Evolutionary conservation across 495 filamentous ascomycete species (phyloP), one percentile per base, ranked within the genome.

Genomic region (Xylaria scruposa): DNA sequence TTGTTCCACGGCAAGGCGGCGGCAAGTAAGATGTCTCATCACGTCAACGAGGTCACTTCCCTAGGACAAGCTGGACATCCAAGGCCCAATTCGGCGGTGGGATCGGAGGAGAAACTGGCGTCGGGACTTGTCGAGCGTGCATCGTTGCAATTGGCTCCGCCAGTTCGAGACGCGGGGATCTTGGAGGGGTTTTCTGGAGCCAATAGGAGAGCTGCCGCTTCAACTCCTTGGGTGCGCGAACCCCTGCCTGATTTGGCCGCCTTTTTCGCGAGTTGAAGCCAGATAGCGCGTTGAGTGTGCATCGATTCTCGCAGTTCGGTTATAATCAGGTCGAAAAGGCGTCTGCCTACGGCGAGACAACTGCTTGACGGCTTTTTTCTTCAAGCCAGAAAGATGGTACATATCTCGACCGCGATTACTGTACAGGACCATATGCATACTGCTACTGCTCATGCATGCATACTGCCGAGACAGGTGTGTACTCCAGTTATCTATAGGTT

Each of bases 131-230:
- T 31, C 49, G 49, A 66, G 60, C 40, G 31, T 72, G 77, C 59
- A n/a, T 67, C 21, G 44, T 60, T 53, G 31, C 68, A 31, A 63
- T 63, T 70, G 58, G 68, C 68, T 73, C 51, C 47, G 46, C 70
- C 51, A 26, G 24, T 49, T 63, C 31, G 5, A 8, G 13, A 66
- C 47, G 71, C 81, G 82, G 76, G 82, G 81, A 77, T 78, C 58
- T 77, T 75, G 73, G 53, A 33, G 26, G 80, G 74, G 78, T 74
- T 40, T 7, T 42, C 72, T 68, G 33, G 36, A 54, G 36, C 83
- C 82, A 85, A 85, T 84, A 49, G 68, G 76, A 72, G 33, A 49
- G 26, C 21, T 77, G 71, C 75, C 75, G 70, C 74, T 70, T 73
- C 73, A 72, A 73, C 70, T 51, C 33, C 15, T 5, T 5, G 24